phyloP scores from a whole-genome alignment of 2,329 filamentous ascomycete species.

The Tolypocladium tundrense region DNA sequence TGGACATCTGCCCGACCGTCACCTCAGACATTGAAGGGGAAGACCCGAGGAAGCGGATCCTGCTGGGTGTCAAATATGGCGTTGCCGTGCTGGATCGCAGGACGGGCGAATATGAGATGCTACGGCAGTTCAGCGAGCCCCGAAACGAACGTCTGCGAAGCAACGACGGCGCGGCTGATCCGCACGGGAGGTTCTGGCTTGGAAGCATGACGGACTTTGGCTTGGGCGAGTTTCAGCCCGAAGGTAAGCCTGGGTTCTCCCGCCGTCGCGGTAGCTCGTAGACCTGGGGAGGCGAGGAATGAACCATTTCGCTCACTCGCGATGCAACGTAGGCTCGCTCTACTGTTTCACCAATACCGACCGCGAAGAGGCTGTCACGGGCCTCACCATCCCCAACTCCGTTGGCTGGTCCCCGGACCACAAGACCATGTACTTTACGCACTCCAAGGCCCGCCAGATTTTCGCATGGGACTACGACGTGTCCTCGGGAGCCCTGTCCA shows the following conservation, averaged over 20 bases:
- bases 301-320: background rate
- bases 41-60: slow-evolving; percentile 52
- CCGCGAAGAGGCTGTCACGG: slow-evolving; percentile 47
- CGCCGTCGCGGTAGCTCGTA: background rate
- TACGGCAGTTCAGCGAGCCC: slow-evolving; percentile 35
- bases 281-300: background rate
- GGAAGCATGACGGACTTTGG: slow-evolving; percentile 74
- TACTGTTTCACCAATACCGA: slow-evolving; percentile 59
- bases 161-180: slow-evolving; percentile 79
- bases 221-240: slow-evolving; percentile 45
- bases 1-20: slow-evolving; percentile 48
- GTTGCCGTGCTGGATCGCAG: slow-evolving; percentile 65
- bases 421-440: slow-evolving; percentile 72
- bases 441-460: slow-evolving; percentile 62
- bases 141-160: slow-evolving; percentile 47
- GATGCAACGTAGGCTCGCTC: slow-evolving; percentile 47
- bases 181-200: slow-evolving; percentile 72
- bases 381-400: slow-evolving; percentile 73
- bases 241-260: slow-evolving; percentile 32
- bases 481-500: slow-evolving; percentile 52
- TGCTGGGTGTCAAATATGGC: slow-evolving; percentile 73
- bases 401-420: slow-evolving; percentile 68
- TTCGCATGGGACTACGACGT: slow-evolving; percentile 65
- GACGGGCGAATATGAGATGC: slow-evolving; percentile 42
- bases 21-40: slow-evolving; percentile 70